Conservation (phyloP, 441 rosid genomes). For the Pelargonium cotyledonis region DNA sequence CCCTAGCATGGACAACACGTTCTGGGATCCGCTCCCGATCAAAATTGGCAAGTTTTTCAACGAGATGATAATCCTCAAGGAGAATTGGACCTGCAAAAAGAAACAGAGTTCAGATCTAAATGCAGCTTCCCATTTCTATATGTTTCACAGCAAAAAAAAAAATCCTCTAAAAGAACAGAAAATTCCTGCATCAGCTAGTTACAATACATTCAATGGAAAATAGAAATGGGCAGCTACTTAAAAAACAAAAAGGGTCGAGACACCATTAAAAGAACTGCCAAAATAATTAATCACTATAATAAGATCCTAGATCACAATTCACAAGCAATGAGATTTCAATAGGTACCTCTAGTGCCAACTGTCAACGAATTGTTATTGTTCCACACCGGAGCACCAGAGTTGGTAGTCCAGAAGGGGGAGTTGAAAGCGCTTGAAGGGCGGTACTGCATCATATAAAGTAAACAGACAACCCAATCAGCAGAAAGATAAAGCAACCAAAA, state of each 20-base stretch:
- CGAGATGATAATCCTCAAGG: conserved; percentile 87
- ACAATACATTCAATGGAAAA: not conserved
- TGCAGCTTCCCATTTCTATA: not conserved
- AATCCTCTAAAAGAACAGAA: not conserved
- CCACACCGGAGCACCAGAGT: conserved; percentile 80
- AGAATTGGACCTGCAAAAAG: conserved; percentile 66
- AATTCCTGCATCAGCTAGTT: not conserved
- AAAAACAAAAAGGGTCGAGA: not conserved
- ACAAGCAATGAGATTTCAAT: not conserved
- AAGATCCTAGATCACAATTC: not conserved
- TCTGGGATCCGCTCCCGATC: conserved; percentile 93
- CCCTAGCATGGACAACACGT: conserved; percentile 97
- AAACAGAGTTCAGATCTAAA: not conserved
- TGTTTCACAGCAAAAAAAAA: not conserved
- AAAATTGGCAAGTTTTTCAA: conserved; percentile 89
- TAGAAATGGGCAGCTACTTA: not conserved
- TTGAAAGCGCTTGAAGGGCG: conserved; percentile 75
- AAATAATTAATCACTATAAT: not conserved
- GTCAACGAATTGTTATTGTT: conserved; percentile 81
- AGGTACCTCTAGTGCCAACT: conserved; percentile 75
- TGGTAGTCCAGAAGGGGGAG: conserved; percentile 72
- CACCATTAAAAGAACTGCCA: not conserved
- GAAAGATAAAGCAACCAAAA: not conserved
- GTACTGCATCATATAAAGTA: conserved; percentile 39
- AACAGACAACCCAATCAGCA: not conserved